phyloP scores from a whole-genome alignment of 2,329 filamentous ascomycete genomes.

The Plectosphaerella sp. region DNA sequence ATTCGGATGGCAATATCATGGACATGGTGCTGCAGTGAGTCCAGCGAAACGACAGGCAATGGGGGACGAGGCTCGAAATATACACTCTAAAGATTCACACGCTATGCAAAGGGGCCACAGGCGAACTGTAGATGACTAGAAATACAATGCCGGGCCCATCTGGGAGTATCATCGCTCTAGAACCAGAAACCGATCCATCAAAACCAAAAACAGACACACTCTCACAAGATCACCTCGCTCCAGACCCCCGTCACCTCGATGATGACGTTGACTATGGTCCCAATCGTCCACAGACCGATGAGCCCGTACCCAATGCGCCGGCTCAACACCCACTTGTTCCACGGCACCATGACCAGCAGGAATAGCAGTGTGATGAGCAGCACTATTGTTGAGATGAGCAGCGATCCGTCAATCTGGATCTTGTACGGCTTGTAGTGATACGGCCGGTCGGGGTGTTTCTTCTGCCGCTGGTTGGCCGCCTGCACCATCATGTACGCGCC shows the following conservation, averaged over 20 bases:
- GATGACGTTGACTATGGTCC: slow-evolving; percentile 75
- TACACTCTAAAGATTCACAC: no score
- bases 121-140: no score
- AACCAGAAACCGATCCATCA: no score
- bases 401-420: slow-evolving; percentile 77
- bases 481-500: slow-evolving; percentile 83
- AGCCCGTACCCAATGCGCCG: slow-evolving; percentile 76
- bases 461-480: slow-evolving; percentile 60
- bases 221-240: slow-evolving; percentile 24
- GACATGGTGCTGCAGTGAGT: no score
- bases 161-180: no score
- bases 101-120: no score
- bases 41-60: no score
- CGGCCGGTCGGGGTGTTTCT: slow-evolving; percentile 61
- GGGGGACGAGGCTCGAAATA: no score
- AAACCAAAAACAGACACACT: no score
- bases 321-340: slow-evolving; percentile 83
- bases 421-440: slow-evolving; percentile 71
- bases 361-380: slow-evolving; percentile 75
- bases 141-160: no score
- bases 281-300: slow-evolving; percentile 74
- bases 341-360: slow-evolving; percentile 74
- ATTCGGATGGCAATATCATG: no score
- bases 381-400: slow-evolving; percentile 82
- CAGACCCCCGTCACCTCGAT: slow-evolving; percentile 66